These are phyloP conservation scores for Pseudotulostoma volvatum DNA, from an alignment of 495 filamentous ascomycete genomes.

Conservation along the genomic window DNA sequence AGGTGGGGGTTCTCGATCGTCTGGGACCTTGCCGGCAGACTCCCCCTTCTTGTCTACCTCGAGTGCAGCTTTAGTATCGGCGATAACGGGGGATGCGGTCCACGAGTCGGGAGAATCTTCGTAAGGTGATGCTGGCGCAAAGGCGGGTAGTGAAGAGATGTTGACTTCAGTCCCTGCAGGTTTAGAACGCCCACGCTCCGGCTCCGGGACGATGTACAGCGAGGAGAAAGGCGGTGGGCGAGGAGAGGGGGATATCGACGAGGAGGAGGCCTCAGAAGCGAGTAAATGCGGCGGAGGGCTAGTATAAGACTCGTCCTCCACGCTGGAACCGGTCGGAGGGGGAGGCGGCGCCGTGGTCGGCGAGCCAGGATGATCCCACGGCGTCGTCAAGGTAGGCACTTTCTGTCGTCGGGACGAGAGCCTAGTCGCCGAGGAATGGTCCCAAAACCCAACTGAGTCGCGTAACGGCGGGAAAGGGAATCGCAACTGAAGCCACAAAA, in stretches of 20 bases:
- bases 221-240: slow-evolving; percentile 49
- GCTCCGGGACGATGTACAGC: slow-evolving; percentile 33
- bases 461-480: no score
- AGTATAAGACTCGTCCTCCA: slow-evolving; percentile 34
- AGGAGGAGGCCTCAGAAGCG: slow-evolving; percentile 44
- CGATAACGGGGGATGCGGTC: slow-evolving; percentile 38
- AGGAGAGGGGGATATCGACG: slow-evolving; percentile 35
- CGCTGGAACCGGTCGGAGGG: slow-evolving; percentile 25
- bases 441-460: no score
- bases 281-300: slow-evolving; percentile 47
- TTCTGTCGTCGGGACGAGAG: background rate
- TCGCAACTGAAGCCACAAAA: no score
- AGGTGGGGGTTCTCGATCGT: slow-evolving; percentile 83
- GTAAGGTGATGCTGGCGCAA: slow-evolving; percentile 16
- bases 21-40: slow-evolving; percentile 47
- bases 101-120: slow-evolving; percentile 30
- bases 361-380: slow-evolving; percentile 46
- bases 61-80: slow-evolving; percentile 72
- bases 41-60: slow-evolving; percentile 65
- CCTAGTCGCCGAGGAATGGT: no score
- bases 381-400: slow-evolving; percentile 50
- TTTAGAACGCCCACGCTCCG: slow-evolving; percentile 33
- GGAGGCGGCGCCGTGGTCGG: slow-evolving; percentile 44
- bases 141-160: slow-evolving; percentile 44
- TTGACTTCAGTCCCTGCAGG: slow-evolving; percentile 37